Conservation (phyloP, 345 rosid species). For the Dipteronia dyeriana region DNA sequence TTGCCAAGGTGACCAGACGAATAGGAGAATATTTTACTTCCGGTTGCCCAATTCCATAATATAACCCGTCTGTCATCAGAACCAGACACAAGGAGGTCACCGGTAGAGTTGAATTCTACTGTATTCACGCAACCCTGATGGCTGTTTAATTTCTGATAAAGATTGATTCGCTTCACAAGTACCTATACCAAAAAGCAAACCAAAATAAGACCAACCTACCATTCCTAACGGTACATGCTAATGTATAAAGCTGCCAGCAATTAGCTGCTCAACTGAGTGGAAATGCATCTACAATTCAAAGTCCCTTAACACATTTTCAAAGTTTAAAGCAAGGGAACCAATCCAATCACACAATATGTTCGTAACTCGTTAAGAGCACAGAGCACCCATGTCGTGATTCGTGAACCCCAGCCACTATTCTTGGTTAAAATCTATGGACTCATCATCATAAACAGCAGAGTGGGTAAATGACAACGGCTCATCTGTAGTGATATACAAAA, state of each 20-base stretch:
- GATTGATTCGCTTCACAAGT: slow-evolving; percentile 45
- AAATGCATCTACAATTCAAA: not conserved
- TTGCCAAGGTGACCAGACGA: slow-evolving; percentile 59
- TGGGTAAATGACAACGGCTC: not conserved
- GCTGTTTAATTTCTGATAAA: slow-evolving; percentile 50
- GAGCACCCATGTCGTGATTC: too few species aligned
- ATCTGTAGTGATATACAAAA: not conserved
- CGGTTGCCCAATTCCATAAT: slow-evolving; percentile 50
- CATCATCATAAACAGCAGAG: not conserved
- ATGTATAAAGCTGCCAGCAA: not conserved
- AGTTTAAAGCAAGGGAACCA: not conserved
- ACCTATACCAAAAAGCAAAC: slow-evolving; percentile 29
- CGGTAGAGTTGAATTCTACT: slow-evolving; percentile 50
- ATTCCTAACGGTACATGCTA: not conserved
- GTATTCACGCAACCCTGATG: slow-evolving; percentile 66
- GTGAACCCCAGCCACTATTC: not conserved
- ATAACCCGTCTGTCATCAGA: slow-evolving; percentile 58
- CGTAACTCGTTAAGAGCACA: too few species aligned
- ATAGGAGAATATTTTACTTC: slow-evolving; percentile 37
- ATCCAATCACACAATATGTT: not conserved
- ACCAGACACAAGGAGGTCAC: slow-evolving; percentile 61
- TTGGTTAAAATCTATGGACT: not conserved
- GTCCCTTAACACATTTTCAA: not conserved
- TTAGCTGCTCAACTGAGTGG: not conserved
- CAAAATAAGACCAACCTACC: not conserved